Base-by-base conservation (phyloP, 352 stramenopile genomes). In the Pythium rhizo-oryzae region DNA sequence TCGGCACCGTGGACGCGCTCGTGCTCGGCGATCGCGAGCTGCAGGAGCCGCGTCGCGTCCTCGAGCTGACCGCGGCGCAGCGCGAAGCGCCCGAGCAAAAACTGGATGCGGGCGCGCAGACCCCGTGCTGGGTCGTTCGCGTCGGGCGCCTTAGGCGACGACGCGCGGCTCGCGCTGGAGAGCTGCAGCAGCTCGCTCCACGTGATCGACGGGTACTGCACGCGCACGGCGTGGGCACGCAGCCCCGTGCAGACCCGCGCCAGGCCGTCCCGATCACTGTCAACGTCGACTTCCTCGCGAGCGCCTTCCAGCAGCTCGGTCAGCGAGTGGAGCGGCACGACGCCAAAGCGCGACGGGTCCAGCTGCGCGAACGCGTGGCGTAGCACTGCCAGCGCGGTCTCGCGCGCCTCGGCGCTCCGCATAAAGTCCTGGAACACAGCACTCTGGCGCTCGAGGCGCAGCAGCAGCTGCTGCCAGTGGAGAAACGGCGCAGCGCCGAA, bases 381-480 rank as follows among this genome's bases (percentile, higher is more conserved):
- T 0, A 90, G 24, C 23, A 72, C 43, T 5, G 62, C 53, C 0
- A 71, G 51, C 0, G 74, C 35, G 11, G 77, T 60, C 2, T 85
- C 43, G 15, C 51, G n/a, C 2, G 41, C 62, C 35, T 84, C 80
- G 1, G 78, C 57, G 0, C 76, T 61, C 0, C 56, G 65, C 18
- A 86, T 19, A 50, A 85, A 80, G 5, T 75, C 62, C 43, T 80
- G 72, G 19, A 89, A 74, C 16, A 74, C 19, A 30, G 74, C 30
- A 35, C 71, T 86, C 1, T 68, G 30, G 0, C 49, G 65, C 60
- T 90, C 83, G 21, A 91, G 64, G 30, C 69, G 68, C 12, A 86
- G 55, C 4, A 91, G 28, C n/a, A 91, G 46, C 37, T 87, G 72
- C 67, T 91, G 83, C 83, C 83, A 91, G 46, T 91, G 83, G 7